phyloP scores from a whole-genome alignment of 257 asterid species.

The Gardenia jasminoides region DNA sequence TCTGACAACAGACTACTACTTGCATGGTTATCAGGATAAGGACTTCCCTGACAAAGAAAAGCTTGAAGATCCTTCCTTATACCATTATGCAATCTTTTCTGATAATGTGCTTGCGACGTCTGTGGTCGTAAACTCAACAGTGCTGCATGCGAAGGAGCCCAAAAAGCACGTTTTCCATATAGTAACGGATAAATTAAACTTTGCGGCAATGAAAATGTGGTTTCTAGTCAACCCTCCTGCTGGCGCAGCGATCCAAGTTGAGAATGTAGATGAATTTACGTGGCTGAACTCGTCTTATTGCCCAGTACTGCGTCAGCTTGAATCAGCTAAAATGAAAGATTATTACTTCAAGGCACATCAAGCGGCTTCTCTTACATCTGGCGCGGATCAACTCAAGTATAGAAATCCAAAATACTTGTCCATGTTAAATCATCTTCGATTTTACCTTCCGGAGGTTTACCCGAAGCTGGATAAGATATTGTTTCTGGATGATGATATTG shows the following conservation, averaged over 20 bases:
- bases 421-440: constrained; percentile 92
- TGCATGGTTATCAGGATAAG: constrained; percentile 50
- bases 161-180: constrained; percentile 84
- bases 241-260: constrained; percentile 69
- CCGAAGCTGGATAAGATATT: constrained; percentile 83
- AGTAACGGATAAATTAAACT: constrained; percentile 89
- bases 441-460: constrained; percentile 90
- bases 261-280: constrained; percentile 82
- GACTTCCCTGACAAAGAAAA: constrained; percentile 64
- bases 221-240: constrained; percentile 75
- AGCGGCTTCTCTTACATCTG: constrained; percentile 60
- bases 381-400: constrained; percentile 85
- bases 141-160: constrained; percentile 78
- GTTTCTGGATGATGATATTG: constrained; percentile 93
- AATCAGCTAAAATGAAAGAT: constrained; percentile 87
- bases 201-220: constrained; percentile 98
- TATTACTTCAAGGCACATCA: constrained; percentile 95
- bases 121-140: constrained; percentile 85
- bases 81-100: constrained; percentile 88
- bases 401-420: constrained; percentile 94
- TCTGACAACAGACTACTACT: constrained; percentile 72
- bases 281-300: constrained; percentile 95
- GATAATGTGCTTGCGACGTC: constrained; percentile 92
- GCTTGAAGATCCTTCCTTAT: constrained; percentile 77
- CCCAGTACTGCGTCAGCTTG: constrained; percentile 93